A percentile compares a stretch with the other conserved stretches of the same genome.
These are phyloP conservation scores for Aspergillus cavernicola DNA, from an alignment of 495 filamentous ascomycete species.

Conservation along the genomic window DNA sequence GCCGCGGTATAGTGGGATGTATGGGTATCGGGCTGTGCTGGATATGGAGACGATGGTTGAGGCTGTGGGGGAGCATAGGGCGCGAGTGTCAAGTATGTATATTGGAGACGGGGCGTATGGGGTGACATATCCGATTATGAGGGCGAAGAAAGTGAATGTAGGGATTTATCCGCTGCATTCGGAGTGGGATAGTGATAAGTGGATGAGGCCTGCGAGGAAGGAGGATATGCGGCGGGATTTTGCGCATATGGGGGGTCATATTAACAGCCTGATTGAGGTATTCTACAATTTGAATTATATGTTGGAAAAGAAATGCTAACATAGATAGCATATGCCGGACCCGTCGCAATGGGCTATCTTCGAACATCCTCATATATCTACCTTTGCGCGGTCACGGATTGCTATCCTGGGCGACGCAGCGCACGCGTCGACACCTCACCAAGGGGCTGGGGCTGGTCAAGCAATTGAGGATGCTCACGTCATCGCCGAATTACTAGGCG, in stretches of 20 bases:
- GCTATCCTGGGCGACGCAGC: conserved; percentile 66
- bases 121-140: conserved; percentile 64
- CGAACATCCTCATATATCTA: conserved; percentile 52
- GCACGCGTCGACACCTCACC: conserved; percentile 66
- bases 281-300: too few species aligned
- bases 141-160: conserved; percentile 61
- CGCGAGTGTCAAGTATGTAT: conserved; percentile 51
- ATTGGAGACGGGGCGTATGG: conserved; percentile 56
- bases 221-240: conserved; percentile 57
- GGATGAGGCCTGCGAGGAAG: conserved; percentile 54
- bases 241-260: conserved; percentile 46
- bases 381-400: conserved; percentile 51
- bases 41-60: conserved; percentile 56
- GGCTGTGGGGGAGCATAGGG: conserved; percentile 48
- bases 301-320: neutral
- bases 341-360: conserved; percentile 62
- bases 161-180: conserved; percentile 43
- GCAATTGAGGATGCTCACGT: conserved; percentile 66
- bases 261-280: conserved; percentile 44
- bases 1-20: conserved; percentile 45
- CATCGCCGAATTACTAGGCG: conserved; percentile 52
- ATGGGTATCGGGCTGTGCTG: conserved; percentile 55
- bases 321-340: conserved; percentile 36
- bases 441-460: conserved; percentile 65
- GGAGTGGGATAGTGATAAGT: conserved; percentile 47